These are phyloP conservation scores for Apiotrichum siamense DNA, from an alignment of 1,284 basidiomycete genomes.

Conservation along the genomic window DNA sequence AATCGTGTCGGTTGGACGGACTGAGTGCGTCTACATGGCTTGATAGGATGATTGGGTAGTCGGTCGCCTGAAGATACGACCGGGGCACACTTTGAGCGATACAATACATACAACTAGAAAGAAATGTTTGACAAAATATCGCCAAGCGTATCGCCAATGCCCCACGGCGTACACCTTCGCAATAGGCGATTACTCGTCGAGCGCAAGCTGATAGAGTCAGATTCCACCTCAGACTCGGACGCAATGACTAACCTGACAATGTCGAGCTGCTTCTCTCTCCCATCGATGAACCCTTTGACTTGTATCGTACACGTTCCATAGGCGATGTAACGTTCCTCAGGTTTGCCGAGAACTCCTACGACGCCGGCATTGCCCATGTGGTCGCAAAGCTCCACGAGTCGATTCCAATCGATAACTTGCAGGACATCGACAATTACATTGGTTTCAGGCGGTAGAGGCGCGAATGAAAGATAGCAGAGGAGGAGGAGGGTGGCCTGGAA, in stretches of 20 bases:
- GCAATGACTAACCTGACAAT: constrained; percentile 11
- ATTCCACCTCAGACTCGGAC: neutral
- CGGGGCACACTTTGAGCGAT: too few species aligned
- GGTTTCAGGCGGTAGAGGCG: neutral
- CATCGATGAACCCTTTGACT: constrained; percentile 4
- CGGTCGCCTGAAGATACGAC: too few species aligned
- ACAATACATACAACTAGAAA: too few species aligned
- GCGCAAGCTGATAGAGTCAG: constrained; percentile 11
- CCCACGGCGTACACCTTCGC: constrained; percentile 9
- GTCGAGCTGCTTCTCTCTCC: constrained; percentile 4
- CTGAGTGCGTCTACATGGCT: too few species aligned
- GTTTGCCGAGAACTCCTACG: neutral
- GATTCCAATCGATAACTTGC: neutral
- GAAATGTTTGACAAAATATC: constrained; percentile 3
- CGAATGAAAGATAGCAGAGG: constrained; percentile 2
- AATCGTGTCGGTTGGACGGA: too few species aligned
- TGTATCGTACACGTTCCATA: neutral
- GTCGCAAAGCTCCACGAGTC: constrained; percentile 2
- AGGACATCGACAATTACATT: constrained; percentile 1
- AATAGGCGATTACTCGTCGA: constrained; percentile 7
- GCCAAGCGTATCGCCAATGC: constrained; percentile 6
- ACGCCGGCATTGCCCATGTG: too few species aligned
- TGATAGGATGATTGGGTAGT: too few species aligned
- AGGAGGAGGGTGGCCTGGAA: constrained; percentile 6
- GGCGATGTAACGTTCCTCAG: constrained; percentile 2